phyloP scores from a whole-genome alignment of 805 yeast species.

The Clavispora vitiphila region DNA sequence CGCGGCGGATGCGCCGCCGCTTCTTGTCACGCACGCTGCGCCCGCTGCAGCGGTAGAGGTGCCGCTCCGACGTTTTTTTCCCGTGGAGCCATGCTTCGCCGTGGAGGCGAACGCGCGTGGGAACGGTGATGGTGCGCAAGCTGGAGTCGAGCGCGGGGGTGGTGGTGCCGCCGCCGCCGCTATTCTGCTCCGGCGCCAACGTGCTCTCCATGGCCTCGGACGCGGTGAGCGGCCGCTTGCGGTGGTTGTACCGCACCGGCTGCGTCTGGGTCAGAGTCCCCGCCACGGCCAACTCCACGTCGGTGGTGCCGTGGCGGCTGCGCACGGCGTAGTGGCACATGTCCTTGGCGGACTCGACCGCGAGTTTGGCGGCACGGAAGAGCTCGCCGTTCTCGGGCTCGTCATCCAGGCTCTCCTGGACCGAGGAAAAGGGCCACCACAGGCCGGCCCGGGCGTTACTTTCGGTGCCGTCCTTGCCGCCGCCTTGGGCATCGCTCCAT shows the following conservation, averaged over 20 bases:
- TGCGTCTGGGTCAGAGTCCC: conserved; percentile 27
- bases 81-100: conserved; percentile 15
- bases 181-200: background rate
- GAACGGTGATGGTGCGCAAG: conserved; percentile 16
- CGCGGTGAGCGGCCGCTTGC: conserved; percentile 29
- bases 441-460: too few species aligned
- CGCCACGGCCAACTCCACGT: conserved; percentile 27
- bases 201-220: conserved; percentile 31
- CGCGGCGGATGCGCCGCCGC: conserved; percentile 8
- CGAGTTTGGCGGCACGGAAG: conserved; percentile 26
- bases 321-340: conserved; percentile 31
- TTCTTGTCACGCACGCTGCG: conserved; percentile 5
- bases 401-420: conserved; percentile 15
- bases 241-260: conserved; percentile 30
- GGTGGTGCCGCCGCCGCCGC: background rate
- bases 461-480: too few species aligned
- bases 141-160: conserved; percentile 10
- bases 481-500: background rate
- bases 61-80: conserved; percentile 11
- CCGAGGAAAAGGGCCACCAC: conserved; percentile 5
- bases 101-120: conserved; percentile 16
- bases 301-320: conserved; percentile 6
- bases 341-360: conserved; percentile 30
- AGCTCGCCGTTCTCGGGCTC: conserved; percentile 21
- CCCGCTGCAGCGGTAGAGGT: conserved; percentile 9